Conservation (phyloP, 345 rosid species). For the Citrus australasica region DNA sequence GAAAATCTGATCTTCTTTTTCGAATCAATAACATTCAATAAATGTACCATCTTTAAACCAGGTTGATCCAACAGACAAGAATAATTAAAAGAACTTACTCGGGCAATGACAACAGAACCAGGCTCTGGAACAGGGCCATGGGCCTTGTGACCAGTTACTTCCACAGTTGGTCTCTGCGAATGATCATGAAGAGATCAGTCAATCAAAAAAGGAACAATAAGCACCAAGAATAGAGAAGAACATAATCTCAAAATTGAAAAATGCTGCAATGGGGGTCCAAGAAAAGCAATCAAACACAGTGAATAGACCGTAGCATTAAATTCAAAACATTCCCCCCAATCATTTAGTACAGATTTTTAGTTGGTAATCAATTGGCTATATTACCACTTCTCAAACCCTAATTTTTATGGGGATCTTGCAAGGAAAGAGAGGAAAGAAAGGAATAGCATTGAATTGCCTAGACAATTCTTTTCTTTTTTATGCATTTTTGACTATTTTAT, state of each 20-base stretch:
- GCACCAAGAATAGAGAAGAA: background rate
- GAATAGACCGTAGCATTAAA: background rate
- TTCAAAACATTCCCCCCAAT: background rate
- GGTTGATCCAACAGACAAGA: background rate
- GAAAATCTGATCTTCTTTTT: background rate
- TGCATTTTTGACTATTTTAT: background rate
- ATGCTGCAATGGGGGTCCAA: background rate
- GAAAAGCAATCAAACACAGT: background rate
- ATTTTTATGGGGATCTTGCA: background rate
- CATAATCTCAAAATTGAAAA: background rate
- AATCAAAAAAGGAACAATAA: background rate
- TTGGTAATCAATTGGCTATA: background rate
- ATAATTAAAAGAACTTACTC: slow-evolving; percentile 41
- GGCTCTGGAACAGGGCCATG: slow-evolving; percentile 83
- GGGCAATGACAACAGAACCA: slow-evolving; percentile 74
- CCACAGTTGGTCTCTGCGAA: slow-evolving; percentile 67
- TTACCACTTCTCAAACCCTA: background rate
- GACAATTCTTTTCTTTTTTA: background rate
- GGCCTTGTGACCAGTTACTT: slow-evolving; percentile 81
- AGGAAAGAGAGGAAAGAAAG: background rate
- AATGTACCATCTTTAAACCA: background rate
- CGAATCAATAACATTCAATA: background rate
- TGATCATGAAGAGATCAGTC: background rate
- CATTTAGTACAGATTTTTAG: background rate
- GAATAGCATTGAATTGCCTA: background rate